A percentile compares a stretch with the other conserved stretches of the same genome.
Conservation (phyloP, 1,284 basidiomycete species). For the Austroboletus niveus region DNA sequence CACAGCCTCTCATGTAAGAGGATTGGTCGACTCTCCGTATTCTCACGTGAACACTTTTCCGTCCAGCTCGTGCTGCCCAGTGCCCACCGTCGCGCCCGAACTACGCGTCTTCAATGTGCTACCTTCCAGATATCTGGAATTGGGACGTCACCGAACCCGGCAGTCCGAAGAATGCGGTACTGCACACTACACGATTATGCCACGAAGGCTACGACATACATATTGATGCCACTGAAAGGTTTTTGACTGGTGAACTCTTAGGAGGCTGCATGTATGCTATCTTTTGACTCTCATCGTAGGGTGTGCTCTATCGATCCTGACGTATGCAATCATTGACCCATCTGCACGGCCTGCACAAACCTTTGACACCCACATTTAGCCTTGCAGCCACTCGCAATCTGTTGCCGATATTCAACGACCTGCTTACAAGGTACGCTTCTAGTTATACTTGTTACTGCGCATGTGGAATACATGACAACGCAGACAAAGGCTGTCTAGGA, state of each 20-base stretch:
- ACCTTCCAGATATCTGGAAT: conserved; percentile 33
- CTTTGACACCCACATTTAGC: conserved; percentile 46
- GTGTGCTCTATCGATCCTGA: not conserved
- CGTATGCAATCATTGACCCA: not conserved
- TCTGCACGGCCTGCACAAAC: conserved; percentile 40
- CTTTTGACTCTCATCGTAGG: not conserved
- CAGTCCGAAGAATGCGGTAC: conserved; percentile 25
- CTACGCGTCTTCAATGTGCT: conserved; percentile 36
- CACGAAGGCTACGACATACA: conserved; percentile 50
- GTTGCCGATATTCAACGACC: conserved; percentile 44
- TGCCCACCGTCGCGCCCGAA: conserved; percentile 6
- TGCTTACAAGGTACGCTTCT: conserved; percentile 24
- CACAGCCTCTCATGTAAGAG: too few species aligned
- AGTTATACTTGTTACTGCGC: not conserved
- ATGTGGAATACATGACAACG: not conserved
- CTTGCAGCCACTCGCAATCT: conserved; percentile 42
- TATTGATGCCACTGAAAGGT: conserved; percentile 37
- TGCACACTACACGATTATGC: too few species aligned
- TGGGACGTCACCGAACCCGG: conserved; percentile 37
- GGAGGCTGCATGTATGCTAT: not conserved
- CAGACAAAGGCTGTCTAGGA: conserved; percentile 57
- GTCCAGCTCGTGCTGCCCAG: conserved; percentile 3
- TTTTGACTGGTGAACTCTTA: conserved; percentile 40
- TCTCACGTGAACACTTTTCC: conserved; percentile 19
- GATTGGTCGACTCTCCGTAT: not conserved